Conservation (phyloP, 805 yeast genomes). For the Metschnikowia orientalis region DNA sequence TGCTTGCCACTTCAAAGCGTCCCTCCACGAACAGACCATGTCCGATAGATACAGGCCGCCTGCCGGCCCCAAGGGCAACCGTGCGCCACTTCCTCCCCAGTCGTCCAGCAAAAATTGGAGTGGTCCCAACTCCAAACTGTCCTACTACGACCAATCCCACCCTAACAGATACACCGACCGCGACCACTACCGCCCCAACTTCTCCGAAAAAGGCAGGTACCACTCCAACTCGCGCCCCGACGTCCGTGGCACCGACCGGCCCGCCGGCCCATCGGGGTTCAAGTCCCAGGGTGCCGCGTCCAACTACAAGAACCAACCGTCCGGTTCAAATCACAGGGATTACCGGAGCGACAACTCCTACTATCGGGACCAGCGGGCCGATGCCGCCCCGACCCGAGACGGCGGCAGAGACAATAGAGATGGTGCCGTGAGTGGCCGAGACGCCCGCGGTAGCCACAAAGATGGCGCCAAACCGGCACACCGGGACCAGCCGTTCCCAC, state of each 20-base stretch:
- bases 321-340: constrained; percentile 1
- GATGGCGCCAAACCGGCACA: constrained; percentile 3
- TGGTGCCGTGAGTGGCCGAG: not conserved
- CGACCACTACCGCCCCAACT: constrained; percentile 16
- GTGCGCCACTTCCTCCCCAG: constrained; percentile 13
- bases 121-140: constrained; percentile 8
- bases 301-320: not conserved
- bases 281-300: constrained; percentile 1
- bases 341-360: constrained; percentile 1
- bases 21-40: constrained; percentile 6
- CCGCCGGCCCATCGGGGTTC: constrained; percentile 16
- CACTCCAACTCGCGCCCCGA: not conserved
- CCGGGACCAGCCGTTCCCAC: constrained; percentile 1
- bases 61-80: constrained; percentile 17
- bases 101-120: constrained; percentile 10
- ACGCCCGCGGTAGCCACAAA: constrained; percentile 1
- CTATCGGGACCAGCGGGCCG: constrained; percentile 2
- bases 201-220: constrained; percentile 4
- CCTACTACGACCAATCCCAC: constrained; percentile 8
- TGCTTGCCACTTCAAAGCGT: constrained; percentile 1
- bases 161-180: constrained; percentile 15
- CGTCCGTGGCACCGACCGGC: constrained; percentile 9
- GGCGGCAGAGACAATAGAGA: constrained; percentile 1
- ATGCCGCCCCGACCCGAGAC: no score
- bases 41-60: constrained; percentile 21